Percentiles rank a stretch among this genome's conserved stretches.
Evolutionary conservation across 495 filamentous ascomycete genomes (phyloP).

Genomic region (Evernia prunastri): DNA sequence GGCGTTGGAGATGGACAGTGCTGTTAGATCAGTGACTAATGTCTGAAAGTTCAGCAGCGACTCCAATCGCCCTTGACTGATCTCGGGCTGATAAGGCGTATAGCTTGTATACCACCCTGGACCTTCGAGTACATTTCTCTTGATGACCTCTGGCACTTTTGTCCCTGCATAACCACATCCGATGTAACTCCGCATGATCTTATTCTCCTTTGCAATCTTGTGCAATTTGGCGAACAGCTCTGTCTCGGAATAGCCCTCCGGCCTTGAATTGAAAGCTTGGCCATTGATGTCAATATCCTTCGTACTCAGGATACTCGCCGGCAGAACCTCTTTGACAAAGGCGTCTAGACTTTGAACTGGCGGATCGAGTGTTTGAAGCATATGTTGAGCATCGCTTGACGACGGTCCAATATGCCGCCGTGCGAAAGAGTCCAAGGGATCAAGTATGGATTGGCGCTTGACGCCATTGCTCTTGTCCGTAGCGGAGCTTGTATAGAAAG

Average conservation of each 20-base stretch:
- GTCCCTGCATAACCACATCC: constrained; percentile 87
- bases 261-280: constrained; percentile 35
- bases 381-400: constrained; percentile 59
- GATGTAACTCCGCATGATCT: constrained; percentile 61
- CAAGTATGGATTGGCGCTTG: constrained; percentile 15
- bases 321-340: constrained; percentile 86
- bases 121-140: constrained; percentile 87
- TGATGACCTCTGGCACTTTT: constrained; percentile 82
- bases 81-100: constrained; percentile 97
- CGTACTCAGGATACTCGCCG: constrained; percentile 71
- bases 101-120: constrained; percentile 99
- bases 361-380: constrained; percentile 77
- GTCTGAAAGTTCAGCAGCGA: constrained; percentile 97
- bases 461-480: constrained; percentile 13
- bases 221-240: constrained; percentile 57
- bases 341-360: constrained; percentile 68
- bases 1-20: constrained; percentile 85
- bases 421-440: constrained; percentile 62
- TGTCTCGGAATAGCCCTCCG: constrained; percentile 58
- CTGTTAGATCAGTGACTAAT: constrained; percentile 83
- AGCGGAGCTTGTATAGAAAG: constrained; percentile 20
- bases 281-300: constrained; percentile 48
- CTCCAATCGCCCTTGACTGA: constrained; percentile 90
- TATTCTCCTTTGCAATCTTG: constrained; percentile 60
- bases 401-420: constrained; percentile 93